Percentiles rank a stretch among this genome's conserved stretches.
Evolutionary conservation across 164 flowering plant species (phyloP).

Genomic region (Berberis vulgaris): DNA sequence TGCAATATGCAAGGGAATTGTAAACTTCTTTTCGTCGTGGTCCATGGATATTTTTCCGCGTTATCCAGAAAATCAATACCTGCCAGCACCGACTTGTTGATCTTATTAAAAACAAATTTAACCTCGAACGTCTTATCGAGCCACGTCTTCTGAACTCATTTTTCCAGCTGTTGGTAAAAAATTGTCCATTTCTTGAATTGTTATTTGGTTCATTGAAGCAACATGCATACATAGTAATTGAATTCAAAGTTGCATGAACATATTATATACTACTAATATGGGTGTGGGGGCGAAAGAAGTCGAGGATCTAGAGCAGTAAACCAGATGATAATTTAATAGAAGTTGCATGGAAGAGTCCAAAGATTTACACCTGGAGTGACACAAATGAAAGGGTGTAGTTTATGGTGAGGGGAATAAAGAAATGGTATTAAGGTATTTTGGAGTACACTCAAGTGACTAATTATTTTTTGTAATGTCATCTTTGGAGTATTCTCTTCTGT

Average conservation of each 20-base stretch:
- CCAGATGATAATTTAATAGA: background rate
- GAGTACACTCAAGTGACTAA: background rate
- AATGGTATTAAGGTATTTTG: background rate
- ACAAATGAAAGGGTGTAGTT: background rate
- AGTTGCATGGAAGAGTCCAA: conserved; percentile 7
- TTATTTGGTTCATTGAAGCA: too few species aligned
- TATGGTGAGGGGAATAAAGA: background rate
- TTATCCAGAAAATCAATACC: too few species aligned
- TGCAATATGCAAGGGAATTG: background rate
- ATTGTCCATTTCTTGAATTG: too few species aligned
- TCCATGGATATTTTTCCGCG: too few species aligned
- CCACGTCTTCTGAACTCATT: too few species aligned
- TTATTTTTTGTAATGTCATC: background rate
- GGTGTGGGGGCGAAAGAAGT: background rate
- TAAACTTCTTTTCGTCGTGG: too few species aligned
- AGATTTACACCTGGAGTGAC: conserved; percentile 1
- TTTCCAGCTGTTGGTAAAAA: too few species aligned
- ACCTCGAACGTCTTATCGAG: too few species aligned
- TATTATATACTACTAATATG: background rate
- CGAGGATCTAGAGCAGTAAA: background rate
- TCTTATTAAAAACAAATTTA: too few species aligned
- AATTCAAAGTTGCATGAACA: background rate
- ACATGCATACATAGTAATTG: background rate
- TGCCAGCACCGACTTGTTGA: too few species aligned
- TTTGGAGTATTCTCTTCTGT: background rate